These are phyloP conservation scores for Sarocladium oryzae DNA, from an alignment of 2,329 filamentous ascomycete species.

Conservation along the genomic window DNA sequence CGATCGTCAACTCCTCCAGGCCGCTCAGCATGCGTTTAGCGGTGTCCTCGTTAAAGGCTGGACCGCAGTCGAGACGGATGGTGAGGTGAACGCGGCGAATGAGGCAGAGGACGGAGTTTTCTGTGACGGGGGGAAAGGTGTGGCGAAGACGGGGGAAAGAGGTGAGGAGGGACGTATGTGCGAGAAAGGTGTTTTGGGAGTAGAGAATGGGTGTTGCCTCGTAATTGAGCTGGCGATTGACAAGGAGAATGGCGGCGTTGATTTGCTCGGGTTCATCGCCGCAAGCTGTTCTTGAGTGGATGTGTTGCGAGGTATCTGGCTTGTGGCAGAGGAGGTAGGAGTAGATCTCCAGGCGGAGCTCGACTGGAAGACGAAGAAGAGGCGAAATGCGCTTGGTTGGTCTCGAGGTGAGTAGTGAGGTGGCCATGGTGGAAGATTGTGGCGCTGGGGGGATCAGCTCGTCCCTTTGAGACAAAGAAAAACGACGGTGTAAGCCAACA, in stretches of 20 bases:
- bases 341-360: constrained; percentile 42
- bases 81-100: constrained; percentile 33
- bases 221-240: constrained; percentile 32
- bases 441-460: neutral
- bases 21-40: constrained; percentile 29
- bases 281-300: constrained; percentile 9
- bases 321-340: constrained; percentile 30
- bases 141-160: constrained; percentile 32
- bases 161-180: constrained; percentile 33
- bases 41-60: constrained; percentile 23
- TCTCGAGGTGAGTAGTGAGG: neutral
- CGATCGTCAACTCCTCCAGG: constrained; percentile 32
- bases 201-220: constrained; percentile 38
- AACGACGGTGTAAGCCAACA: neutral
- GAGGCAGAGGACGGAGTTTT: constrained; percentile 21
- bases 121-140: constrained; percentile 25
- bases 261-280: constrained; percentile 13
- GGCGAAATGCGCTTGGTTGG: neutral
- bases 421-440: neutral
- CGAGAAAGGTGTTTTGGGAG: constrained; percentile 35
- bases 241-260: constrained; percentile 33
- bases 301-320: constrained; percentile 14
- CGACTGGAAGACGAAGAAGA: constrained; percentile 36
- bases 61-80: constrained; percentile 34
- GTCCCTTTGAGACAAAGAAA: neutral